A percentile compares a stretch with the other conserved stretches of the same genome.
phyloP scores from a whole-genome alignment of 768 basidiomycete genomes.

The Pluteus cervinus region DNA sequence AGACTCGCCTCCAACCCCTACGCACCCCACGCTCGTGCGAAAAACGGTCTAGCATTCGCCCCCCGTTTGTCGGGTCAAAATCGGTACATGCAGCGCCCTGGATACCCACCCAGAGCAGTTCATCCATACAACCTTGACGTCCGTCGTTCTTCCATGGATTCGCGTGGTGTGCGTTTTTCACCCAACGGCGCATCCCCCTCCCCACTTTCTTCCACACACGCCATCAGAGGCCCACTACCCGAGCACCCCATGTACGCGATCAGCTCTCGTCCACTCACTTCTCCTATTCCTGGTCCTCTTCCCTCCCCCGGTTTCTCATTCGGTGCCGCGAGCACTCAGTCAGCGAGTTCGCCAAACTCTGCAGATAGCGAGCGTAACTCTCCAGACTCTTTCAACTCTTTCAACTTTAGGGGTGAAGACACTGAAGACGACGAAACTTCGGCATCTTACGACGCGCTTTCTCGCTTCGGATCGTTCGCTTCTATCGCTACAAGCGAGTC shows the following conservation, averaged over 20 bases:
- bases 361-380: slow-evolving; percentile 48
- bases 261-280: slow-evolving; percentile 36
- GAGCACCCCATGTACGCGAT: slow-evolving; percentile 45
- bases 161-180: slow-evolving; percentile 29
- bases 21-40: slow-evolving; percentile 43
- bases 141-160: slow-evolving; percentile 37
- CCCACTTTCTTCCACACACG: slow-evolving; percentile 34
- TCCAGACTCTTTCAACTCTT: slow-evolving; percentile 43
- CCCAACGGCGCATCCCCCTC: slow-evolving; percentile 35
- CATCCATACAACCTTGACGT: slow-evolving; percentile 28
- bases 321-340: slow-evolving; percentile 48
- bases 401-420: slow-evolving; percentile 41
- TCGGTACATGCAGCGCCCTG: slow-evolving; percentile 17
- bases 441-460: slow-evolving; percentile 43
- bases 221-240: slow-evolving; percentile 39
- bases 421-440: slow-evolving; percentile 46
- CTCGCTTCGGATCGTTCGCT: slow-evolving; percentile 57
- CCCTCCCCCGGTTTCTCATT: slow-evolving; percentile 61
- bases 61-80: slow-evolving; percentile 25
- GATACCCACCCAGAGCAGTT: slow-evolving; percentile 13
- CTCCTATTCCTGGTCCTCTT: slow-evolving; percentile 50
- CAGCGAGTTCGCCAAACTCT: slow-evolving; percentile 43
- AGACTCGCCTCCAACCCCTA: slow-evolving; percentile 46
- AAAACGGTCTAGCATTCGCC: slow-evolving; percentile 33
- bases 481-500: slow-evolving; percentile 59